A percentile compares a stretch with the other conserved stretches of the same genome.
These are phyloP conservation scores for Whalleya microplaca DNA, from an alignment of 2,329 filamentous ascomycete genomes.

Conservation along the genomic window DNA sequence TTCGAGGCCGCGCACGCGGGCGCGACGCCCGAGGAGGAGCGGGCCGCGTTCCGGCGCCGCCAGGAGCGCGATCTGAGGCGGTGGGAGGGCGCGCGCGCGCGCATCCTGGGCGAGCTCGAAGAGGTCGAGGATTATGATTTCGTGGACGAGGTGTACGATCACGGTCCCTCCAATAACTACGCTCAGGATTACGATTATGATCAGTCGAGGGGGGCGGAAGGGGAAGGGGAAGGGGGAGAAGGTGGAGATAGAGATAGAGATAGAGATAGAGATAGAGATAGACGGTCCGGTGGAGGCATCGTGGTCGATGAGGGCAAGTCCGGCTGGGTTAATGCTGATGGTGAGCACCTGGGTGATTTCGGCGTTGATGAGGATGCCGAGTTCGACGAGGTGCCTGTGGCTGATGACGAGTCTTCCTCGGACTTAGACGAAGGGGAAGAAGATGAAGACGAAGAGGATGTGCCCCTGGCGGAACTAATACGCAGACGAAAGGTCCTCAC, in stretches of 20 bases:
- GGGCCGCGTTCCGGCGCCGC: constrained; percentile 53
- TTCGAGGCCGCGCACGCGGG: constrained; percentile 5
- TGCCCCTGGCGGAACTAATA: constrained; percentile 72
- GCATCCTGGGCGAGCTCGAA: constrained; percentile 54
- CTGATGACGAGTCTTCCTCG: constrained; percentile 1
- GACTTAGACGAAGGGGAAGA: constrained; percentile 43
- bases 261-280: no score
- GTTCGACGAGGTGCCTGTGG: constrained; percentile 28
- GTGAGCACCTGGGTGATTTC: constrained; percentile 74
- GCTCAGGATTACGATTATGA: no score
- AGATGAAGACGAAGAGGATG: constrained; percentile 56
- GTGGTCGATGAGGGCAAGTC: constrained; percentile 51
- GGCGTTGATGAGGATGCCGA: constrained; percentile 80
- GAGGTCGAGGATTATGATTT: constrained; percentile 56
- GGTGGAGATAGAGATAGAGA: no score
- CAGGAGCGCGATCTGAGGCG: constrained; percentile 53
- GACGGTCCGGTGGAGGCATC: constrained; percentile 17
- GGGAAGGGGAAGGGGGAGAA: no score
- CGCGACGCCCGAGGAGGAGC: constrained; percentile 46
- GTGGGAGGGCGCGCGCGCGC: constrained; percentile 35
- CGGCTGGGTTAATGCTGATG: constrained; percentile 75
- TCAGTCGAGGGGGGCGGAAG: no score
- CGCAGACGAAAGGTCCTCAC: constrained; percentile 52
- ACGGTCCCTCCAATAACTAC: constrained; percentile 22
- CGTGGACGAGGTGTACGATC: constrained; percentile 44